Conservation (phyloP, 176 grass and related monocot genomes). For the Raddia guianensis region DNA sequence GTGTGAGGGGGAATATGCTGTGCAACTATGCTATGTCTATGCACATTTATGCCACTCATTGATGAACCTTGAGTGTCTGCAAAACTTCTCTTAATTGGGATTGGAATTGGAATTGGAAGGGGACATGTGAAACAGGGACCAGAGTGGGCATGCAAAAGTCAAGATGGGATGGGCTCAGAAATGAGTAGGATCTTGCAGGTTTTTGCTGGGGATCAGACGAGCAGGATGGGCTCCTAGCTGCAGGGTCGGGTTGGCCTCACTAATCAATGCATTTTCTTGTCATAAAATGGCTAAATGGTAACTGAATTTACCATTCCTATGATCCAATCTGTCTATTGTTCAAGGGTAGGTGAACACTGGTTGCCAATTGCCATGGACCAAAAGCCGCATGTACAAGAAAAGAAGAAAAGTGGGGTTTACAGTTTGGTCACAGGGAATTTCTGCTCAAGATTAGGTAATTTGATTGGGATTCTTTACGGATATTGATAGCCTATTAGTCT, state of each 20-base stretch:
- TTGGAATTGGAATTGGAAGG: conserved; percentile 26
- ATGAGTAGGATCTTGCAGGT: conserved; percentile 52
- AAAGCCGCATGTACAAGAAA: background rate
- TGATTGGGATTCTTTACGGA: background rate
- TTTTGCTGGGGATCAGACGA: conserved; percentile 42
- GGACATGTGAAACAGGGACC: conserved; percentile 48
- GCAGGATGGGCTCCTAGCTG: conserved; percentile 40
- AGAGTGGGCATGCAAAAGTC: conserved; percentile 33
- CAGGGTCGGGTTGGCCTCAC: conserved; percentile 6
- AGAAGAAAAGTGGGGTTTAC: background rate
- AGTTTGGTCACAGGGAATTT: conserved; percentile 10
- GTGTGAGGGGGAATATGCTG: conserved; percentile 17
- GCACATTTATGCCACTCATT: background rate
- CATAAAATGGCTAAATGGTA: conserved; percentile 8
- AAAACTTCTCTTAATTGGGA: background rate
- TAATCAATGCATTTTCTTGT: conserved; percentile 24
- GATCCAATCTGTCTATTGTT: background rate
- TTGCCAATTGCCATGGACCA: background rate
- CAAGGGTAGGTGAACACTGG: background rate
- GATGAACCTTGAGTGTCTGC: conserved; percentile 25
- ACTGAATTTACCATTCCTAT: background rate
- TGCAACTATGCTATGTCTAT: background rate
- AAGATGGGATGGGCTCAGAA: conserved; percentile 38
- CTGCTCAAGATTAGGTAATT: background rate
- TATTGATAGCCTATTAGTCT: conserved; percentile 8